These are phyloP conservation scores for Solanum neorickii DNA, from an alignment of 257 asterid species.

Conservation along the genomic window DNA sequence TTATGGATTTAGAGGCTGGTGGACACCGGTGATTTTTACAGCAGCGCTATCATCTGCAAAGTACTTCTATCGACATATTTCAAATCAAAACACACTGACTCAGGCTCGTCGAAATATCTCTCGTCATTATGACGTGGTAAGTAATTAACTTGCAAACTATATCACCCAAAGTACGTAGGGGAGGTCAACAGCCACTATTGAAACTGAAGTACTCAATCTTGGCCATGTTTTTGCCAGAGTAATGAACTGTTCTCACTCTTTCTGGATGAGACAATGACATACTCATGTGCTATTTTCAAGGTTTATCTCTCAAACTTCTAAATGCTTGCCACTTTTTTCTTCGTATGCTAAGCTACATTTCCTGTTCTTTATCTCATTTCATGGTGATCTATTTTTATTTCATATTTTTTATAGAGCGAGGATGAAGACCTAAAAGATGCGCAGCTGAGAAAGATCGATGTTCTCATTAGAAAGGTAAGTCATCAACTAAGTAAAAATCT, in stretches of 20 bases:
- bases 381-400: neutral
- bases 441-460: conserved; percentile 56
- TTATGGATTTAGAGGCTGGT: conserved; percentile 93
- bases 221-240: conserved; percentile 23
- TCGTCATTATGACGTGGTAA: neutral
- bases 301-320: conserved; percentile 16
- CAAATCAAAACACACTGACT: conserved; percentile 58
- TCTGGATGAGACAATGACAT: conserved; percentile 81
- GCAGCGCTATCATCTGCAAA: conserved; percentile 68
- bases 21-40: conserved; percentile 68
- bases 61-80: conserved; percentile 50
- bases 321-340: neutral
- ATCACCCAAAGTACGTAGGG: neutral
- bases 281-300: conserved; percentile 78
- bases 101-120: conserved; percentile 48
- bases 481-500: neutral
- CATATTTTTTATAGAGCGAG: conserved; percentile 25
- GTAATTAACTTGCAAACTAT: neutral
- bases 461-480: conserved; percentile 61
- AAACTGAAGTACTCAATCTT: neutral
- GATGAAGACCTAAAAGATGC: conserved; percentile 69
- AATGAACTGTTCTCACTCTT: conserved; percentile 55
- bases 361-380: neutral
- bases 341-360: neutral
- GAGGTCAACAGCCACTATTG: neutral